A percentile compares a stretch with the other conserved stretches of the same genome.
Conservation (phyloP, 208 protist genomes). For the Trypanosomatidae sp. region DNA sequence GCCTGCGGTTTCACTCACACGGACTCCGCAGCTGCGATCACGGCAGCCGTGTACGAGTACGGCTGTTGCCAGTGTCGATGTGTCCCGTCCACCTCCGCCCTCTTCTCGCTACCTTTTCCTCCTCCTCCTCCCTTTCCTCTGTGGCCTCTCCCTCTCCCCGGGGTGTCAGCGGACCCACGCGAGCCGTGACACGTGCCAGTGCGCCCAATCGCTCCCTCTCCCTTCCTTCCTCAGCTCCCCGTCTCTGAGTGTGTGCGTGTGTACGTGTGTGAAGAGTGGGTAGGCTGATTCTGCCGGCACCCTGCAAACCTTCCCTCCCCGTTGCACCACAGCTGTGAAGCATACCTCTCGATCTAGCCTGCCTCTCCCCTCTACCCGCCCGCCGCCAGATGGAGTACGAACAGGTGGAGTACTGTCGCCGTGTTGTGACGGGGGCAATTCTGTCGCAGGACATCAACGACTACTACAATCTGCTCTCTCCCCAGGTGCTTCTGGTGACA, state of each 20-base stretch:
- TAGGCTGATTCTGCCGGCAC: background rate
- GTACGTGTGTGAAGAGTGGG: background rate
- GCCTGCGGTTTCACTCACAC: background rate
- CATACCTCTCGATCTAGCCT: background rate
- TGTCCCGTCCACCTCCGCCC: background rate
- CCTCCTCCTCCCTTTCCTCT: background rate
- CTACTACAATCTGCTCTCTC: constrained; percentile 66
- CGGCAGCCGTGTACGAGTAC: background rate
- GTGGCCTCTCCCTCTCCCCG: background rate
- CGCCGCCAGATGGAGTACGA: constrained; percentile 76
- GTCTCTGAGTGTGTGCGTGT: background rate
- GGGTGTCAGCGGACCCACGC: background rate
- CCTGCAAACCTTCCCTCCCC: background rate
- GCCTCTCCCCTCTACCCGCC: background rate
- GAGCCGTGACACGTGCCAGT: background rate
- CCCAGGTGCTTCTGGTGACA: constrained; percentile 60
- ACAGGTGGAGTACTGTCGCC: constrained; percentile 68
- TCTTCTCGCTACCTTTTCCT: background rate
- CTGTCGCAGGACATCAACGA: constrained; percentile 60
- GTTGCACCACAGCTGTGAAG: background rate
- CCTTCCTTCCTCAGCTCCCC: background rate
- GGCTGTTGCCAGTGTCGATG: background rate
- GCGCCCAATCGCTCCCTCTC: background rate
- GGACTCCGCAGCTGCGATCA: background rate
- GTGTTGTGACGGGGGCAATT: constrained; percentile 50